Evolutionary conservation across 2,329 filamentous ascomycete species (phyloP).

Genomic region (Blumeriella jaapii): DNA sequence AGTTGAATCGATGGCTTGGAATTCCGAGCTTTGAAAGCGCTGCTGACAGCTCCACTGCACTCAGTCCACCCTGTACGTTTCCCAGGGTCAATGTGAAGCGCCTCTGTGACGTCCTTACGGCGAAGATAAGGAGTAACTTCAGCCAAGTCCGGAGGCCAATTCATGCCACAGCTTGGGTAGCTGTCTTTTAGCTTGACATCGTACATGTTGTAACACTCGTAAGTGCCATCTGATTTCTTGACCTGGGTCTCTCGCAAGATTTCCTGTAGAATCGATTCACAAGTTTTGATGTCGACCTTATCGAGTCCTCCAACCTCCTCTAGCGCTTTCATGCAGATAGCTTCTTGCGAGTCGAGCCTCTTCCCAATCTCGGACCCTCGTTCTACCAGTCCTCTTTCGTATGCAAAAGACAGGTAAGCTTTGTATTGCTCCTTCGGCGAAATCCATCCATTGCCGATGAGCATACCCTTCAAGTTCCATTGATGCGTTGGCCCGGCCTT

Average conservation of each 20-base stretch:
- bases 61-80: slow-evolving; percentile 87
- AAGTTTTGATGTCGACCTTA: slow-evolving; percentile 55
- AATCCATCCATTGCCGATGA: slow-evolving; percentile 98
- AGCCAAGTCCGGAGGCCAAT: slow-evolving; percentile 84
- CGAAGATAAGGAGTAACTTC: slow-evolving; percentile 75
- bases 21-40: slow-evolving; percentile 55
- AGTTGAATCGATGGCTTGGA: slow-evolving; percentile 64
- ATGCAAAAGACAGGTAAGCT: slow-evolving; percentile 71
- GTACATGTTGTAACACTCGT: slow-evolving; percentile 86
- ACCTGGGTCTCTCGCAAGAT: slow-evolving; percentile 57
- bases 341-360: slow-evolving; percentile 56
- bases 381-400: slow-evolving; percentile 61
- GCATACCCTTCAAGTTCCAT: slow-evolving; percentile 74
- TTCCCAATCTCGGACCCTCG: slow-evolving; percentile 52
- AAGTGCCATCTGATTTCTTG: slow-evolving; percentile 37
- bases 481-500: slow-evolving; percentile 39
- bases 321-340: slow-evolving; percentile 52
- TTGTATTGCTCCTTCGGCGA: slow-evolving; percentile 83
- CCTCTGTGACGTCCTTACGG: slow-evolving; percentile 62
- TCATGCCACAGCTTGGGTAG: slow-evolving; percentile 85
- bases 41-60: slow-evolving; percentile 69
- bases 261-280: slow-evolving; percentile 65
- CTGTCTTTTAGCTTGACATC: slow-evolving; percentile 77
- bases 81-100: slow-evolving; percentile 70
- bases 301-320: slow-evolving; percentile 46